These are phyloP conservation scores for Thelephora aurantiotincta DNA, from an alignment of 768 basidiomycete species.

Conservation along the genomic window DNA sequence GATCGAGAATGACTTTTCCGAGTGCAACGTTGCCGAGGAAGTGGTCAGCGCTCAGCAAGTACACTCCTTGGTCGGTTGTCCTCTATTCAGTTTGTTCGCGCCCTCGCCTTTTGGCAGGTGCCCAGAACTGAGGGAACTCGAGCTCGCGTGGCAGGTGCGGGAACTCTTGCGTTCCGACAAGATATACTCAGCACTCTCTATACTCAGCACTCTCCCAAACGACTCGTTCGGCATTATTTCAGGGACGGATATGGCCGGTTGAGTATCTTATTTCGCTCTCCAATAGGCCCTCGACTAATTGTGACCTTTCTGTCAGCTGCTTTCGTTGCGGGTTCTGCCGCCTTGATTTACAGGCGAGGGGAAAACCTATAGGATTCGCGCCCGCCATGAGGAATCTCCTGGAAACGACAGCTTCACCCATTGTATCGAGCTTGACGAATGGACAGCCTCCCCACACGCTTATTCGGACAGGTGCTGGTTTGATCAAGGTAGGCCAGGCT, in stretches of 20 bases:
- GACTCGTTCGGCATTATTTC: conserved; percentile 26
- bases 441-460: conserved; percentile 36
- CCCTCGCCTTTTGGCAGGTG: too few species aligned
- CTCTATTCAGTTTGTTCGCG: too few species aligned
- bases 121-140: too few species aligned
- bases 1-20: too few species aligned
- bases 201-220: conserved; percentile 28
- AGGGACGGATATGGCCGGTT: conserved; percentile 26
- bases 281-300: conserved; percentile 8
- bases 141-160: too few species aligned
- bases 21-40: too few species aligned
- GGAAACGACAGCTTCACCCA: conserved; percentile 31
- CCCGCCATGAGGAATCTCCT: conserved; percentile 16
- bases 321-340: conserved; percentile 30
- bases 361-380: conserved; percentile 17
- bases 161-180: too few species aligned
- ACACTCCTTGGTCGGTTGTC: too few species aligned
- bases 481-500: conserved; percentile 45
- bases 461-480: conserved; percentile 39
- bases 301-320: conserved; percentile 17
- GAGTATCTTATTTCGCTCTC: conserved; percentile 9
- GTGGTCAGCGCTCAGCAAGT: too few species aligned
- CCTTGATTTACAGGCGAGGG: conserved; percentile 29
- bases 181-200: too few species aligned
- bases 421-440: conserved; percentile 31